Base-by-base conservation (phyloP, 2,329 filamentous ascomycete genomes). In the Penicillium sp. region DNA sequence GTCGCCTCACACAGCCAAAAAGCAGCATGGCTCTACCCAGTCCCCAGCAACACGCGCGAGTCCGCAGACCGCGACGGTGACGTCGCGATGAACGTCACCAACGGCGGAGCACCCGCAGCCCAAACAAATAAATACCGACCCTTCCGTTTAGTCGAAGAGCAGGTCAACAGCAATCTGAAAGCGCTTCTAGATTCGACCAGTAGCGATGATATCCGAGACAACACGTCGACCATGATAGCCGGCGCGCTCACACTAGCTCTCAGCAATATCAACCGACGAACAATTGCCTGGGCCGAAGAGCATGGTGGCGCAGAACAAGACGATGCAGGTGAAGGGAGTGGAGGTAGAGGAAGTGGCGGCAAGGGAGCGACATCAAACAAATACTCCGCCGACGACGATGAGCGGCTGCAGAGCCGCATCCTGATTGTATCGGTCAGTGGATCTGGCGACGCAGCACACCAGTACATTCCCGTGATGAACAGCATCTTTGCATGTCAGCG, bases 401-500 rank as follows among this genome's bases (percentile, higher is more conserved):
- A 67, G 50, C 67, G 84, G 19, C 80, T 95, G 21, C 88, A 90
- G 64, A 89, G 88, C 14, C 90, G 95, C 59, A 96, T 99, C 68
- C 83, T 99, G 54, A 88, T 98, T 62, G 75, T 99, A 53, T 96
- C 91, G 48, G 92, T 97, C 4, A 96, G 91, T 47, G 92, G 92
- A 14, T 96, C 92, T 39, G 92, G 92, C 69, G 90, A 93, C 67
- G 85, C 96, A 0, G 87, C 92, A 5, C 90, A 85, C 60, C 88
- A 98, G 75, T 99, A 99, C 78, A 99, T 99, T 55, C 90, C 93
- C 0, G 95, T 96, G 65, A 99, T 99, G 95, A 99, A 99, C 78
- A 86, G 89, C 67, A 96, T 98, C 60, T 99, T 99, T 76, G 95
- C 95, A 2, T 95, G 93, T 58, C 91, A 96, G 69, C 88, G 93